phyloP scores from a whole-genome alignment of 306 rosid genomes.

The Calophaca sinica region DNA sequence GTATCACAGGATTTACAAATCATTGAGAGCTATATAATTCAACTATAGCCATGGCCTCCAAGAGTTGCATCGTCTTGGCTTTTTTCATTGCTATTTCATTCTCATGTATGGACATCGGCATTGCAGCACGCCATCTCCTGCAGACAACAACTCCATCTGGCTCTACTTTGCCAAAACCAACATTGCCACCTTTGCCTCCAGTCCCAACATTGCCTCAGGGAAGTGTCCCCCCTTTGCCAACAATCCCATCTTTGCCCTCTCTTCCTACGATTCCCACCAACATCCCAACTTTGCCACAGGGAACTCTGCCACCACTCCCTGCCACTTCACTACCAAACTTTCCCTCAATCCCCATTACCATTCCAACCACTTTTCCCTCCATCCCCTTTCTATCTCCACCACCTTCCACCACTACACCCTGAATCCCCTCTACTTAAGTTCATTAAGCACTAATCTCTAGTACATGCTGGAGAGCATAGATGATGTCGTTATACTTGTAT shows the following conservation, averaged over 20 bases:
- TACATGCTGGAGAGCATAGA: too few species aligned
- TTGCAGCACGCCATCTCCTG: slow-evolving; percentile 27
- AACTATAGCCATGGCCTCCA: slow-evolving; percentile 23
- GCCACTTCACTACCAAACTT: not conserved
- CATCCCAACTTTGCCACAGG: not conserved
- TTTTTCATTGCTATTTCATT: slow-evolving; percentile 34
- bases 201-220: not conserved
- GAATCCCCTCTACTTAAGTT: too few species aligned
- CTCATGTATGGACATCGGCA: slow-evolving; percentile 27
- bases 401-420: not conserved
- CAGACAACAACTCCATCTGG: not conserved
- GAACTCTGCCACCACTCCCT: not conserved
- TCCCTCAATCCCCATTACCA: not conserved
- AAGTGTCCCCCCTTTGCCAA: not conserved
- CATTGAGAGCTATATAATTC: too few species aligned
- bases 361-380: not conserved
- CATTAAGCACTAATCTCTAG: too few species aligned
- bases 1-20: not conserved
- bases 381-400: not conserved
- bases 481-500: too few species aligned
- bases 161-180: slow-evolving; percentile 1
- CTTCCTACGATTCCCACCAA: not conserved
- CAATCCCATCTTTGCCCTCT: not conserved
- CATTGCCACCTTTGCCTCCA: slow-evolving; percentile 1
- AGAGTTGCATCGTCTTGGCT: slow-evolving; percentile 24